phyloP scores from a whole-genome alignment of 75 land plant genomes.

The Ceratopteris richardii region DNA sequence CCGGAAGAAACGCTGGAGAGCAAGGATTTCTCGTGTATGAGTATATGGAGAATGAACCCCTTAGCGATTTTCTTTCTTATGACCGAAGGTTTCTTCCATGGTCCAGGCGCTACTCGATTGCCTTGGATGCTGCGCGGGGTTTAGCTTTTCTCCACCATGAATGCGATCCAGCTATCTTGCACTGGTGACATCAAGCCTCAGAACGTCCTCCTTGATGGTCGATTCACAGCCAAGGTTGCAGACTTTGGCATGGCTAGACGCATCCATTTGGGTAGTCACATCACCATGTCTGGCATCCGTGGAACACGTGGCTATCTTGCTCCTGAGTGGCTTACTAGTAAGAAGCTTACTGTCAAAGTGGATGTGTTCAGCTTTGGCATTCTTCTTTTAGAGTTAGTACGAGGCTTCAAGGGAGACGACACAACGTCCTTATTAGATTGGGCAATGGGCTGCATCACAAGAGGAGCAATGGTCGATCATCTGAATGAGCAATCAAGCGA shows the following conservation, averaged over 20 bases:
- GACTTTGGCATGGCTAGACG: conserved; percentile 30
- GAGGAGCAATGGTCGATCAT: not conserved
- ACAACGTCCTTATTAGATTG: not conserved
- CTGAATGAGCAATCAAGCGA: not conserved
- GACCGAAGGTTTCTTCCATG: conserved; percentile 2
- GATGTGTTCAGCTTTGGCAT: conserved; percentile 36
- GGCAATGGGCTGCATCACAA: conserved; percentile 1
- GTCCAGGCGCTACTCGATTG: conserved; percentile 14
- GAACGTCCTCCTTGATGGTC: conserved; percentile 27
- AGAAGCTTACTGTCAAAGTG: conserved; percentile 18
- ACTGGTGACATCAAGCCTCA: conserved; percentile 32
- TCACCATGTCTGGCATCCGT: conserved; percentile 9
- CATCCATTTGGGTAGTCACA: not conserved
- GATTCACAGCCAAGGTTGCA: conserved; percentile 19
- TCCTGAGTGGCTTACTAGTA: conserved; percentile 18
- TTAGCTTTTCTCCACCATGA: conserved; percentile 28
- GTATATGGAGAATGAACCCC: not conserved
- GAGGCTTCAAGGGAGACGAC: conserved; percentile 10
- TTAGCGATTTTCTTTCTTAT: not conserved
- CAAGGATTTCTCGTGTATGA: not conserved
- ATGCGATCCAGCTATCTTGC: conserved; percentile 26
- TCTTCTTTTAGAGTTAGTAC: conserved; percentile 16
- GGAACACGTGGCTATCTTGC: too few relatives aligned
- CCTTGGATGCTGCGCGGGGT: conserved; percentile 27
- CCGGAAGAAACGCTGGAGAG: not conserved